These are phyloP conservation scores for Penicillium parvum DNA, from an alignment of 495 filamentous ascomycete species.

Conservation along the genomic window DNA sequence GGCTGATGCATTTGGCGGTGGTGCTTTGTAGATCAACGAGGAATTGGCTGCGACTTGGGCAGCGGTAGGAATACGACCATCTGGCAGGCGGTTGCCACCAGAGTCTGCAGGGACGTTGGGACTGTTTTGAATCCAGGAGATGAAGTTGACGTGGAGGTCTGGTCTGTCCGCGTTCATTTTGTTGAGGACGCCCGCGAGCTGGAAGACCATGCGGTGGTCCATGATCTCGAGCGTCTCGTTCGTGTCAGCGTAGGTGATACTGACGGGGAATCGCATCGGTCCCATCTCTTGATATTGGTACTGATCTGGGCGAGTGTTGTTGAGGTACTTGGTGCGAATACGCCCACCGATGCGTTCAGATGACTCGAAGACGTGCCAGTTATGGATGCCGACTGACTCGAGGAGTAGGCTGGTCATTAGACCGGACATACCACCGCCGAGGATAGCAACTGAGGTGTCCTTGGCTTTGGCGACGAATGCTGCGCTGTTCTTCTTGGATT, in stretches of 20 bases:
- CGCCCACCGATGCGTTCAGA: conserved; percentile 51
- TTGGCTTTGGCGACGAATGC: conserved; percentile 52
- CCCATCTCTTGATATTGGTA: conserved; percentile 77
- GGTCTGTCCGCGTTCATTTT: conserved; percentile 47
- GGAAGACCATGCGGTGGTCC: conserved; percentile 61
- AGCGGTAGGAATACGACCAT: conserved; percentile 40
- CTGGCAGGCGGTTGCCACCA: conserved; percentile 49
- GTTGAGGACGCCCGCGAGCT: conserved; percentile 57
- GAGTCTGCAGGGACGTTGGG: conserved; percentile 49
- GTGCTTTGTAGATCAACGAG: conserved; percentile 25
- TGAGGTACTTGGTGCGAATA: conserved; percentile 60
- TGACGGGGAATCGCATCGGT: conserved; percentile 60
- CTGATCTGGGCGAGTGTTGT: conserved; percentile 49
- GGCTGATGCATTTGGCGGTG: conserved; percentile 31
- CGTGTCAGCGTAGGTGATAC: conserved; percentile 42
- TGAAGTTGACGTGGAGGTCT: conserved; percentile 59
- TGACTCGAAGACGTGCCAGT: conserved; percentile 53
- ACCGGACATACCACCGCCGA: conserved; percentile 67
- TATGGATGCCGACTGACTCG: conserved; percentile 49
- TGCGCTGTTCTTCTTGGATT: conserved; percentile 47
- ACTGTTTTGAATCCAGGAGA: conserved; percentile 55
- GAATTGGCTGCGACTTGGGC: conserved; percentile 32
- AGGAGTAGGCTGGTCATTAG: conserved; percentile 54
- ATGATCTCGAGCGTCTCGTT: conserved; percentile 54
- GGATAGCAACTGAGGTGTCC: conserved; percentile 47